Percentiles rank a stretch among this genome's conserved stretches.
Conservation (phyloP, 73 alveolate genomes). For the Symbiodinium pilosum region DNA sequence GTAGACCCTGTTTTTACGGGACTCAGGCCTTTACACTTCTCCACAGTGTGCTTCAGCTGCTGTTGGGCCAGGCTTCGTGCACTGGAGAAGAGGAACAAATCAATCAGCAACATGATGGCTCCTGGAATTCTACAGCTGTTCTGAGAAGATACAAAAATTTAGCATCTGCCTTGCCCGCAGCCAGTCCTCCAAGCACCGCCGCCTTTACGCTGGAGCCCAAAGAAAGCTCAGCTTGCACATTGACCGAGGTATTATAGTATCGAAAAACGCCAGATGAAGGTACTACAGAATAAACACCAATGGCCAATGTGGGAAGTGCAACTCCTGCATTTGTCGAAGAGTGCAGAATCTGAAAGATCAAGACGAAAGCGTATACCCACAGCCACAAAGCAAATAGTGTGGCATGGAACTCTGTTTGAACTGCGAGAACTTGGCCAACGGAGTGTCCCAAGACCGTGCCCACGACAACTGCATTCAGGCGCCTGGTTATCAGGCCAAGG, state of each 20-base stretch:
- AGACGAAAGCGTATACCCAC: slow-evolving; percentile 36
- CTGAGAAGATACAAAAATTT: too few species aligned
- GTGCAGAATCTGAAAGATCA: slow-evolving; percentile 65
- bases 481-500: slow-evolving; percentile 54
- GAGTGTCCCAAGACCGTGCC: slow-evolving; percentile 88
- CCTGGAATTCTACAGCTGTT: too few species aligned
- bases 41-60: background rate
- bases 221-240: slow-evolving; percentile 20
- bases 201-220: slow-evolving; percentile 66
- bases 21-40: slow-evolving; percentile 20
- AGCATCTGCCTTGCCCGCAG: too few species aligned
- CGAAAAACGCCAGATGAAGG: slow-evolving; percentile 64
- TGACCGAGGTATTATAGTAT: slow-evolving; percentile 30
- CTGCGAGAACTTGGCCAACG: slow-evolving; percentile 63
- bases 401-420: slow-evolving; percentile 52
- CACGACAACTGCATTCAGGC: slow-evolving; percentile 55
- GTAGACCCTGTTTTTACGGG: too few species aligned
- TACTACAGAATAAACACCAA: slow-evolving; percentile 45
- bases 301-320: slow-evolving; percentile 42
- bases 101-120: slow-evolving; percentile 46
- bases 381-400: background rate
- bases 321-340: slow-evolving; percentile 31
- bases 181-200: slow-evolving; percentile 52
- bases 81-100: background rate
- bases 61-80: background rate